Evolutionary conservation across 2,329 filamentous ascomycete species (phyloP).

Genomic region (Trichoderma sp.): DNA sequence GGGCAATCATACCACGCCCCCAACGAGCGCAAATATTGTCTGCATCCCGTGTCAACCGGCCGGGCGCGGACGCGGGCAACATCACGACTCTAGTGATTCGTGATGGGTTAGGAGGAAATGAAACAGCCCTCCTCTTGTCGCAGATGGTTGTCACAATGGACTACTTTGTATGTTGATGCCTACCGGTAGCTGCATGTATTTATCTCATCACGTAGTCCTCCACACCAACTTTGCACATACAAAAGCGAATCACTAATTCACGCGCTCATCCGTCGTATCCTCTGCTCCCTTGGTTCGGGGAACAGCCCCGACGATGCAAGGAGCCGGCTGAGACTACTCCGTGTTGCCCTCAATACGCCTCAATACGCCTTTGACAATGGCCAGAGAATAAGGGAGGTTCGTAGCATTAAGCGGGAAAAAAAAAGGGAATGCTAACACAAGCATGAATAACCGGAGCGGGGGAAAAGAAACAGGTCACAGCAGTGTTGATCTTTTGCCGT

Average conservation of each 20-base stretch:
- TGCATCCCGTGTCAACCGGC: slow-evolving; percentile 2
- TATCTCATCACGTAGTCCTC: not conserved
- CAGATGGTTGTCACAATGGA: not conserved
- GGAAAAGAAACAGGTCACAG: not conserved
- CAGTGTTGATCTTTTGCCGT: slow-evolving; percentile 11
- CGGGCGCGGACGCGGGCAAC: not conserved
- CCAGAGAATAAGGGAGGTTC: not conserved
- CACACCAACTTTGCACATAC: not conserved
- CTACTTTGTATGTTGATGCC: not conserved
- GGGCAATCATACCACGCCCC: slow-evolving; percentile 1
- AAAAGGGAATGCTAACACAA: not conserved
- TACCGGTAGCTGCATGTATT: not conserved
- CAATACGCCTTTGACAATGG: not conserved
- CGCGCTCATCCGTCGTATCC: not conserved
- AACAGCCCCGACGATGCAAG: not conserved
- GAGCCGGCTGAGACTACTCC: not conserved
- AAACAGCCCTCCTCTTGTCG: not conserved
- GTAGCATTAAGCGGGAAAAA: not conserved
- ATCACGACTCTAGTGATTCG: not conserved
- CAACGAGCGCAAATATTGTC: not conserved
- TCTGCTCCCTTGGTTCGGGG: not conserved
- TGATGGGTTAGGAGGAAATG: not conserved
- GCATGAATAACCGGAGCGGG: slow-evolving; percentile 8
- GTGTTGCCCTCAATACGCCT: not conserved
- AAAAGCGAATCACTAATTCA: not conserved